Evolutionary conservation across 169 alveolate genomes (phyloP).

Genomic region (Eimeria sp.): DNA sequence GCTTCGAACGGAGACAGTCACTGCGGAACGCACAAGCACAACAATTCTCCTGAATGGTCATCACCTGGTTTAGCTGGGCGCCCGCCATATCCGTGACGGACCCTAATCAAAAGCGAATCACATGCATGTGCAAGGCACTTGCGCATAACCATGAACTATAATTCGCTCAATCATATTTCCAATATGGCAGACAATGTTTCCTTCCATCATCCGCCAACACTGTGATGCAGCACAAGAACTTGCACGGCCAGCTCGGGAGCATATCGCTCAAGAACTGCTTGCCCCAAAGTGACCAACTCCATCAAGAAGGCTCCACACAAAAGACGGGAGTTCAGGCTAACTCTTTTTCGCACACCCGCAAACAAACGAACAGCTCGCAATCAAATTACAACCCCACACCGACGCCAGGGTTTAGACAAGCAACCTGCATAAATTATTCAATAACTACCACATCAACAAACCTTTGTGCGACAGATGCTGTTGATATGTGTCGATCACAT

Average conservation of each 20-base stretch:
- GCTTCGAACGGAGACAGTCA: conserved; percentile 95
- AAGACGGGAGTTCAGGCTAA: background rate
- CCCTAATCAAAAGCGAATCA: background rate
- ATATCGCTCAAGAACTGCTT: background rate
- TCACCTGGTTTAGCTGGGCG: background rate
- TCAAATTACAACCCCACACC: background rate
- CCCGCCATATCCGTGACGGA: background rate
- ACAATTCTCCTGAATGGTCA: background rate
- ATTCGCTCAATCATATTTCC: background rate
- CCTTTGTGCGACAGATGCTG: background rate
- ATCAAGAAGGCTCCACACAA: background rate
- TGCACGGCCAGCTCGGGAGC: background rate
- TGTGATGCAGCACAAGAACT: background rate
- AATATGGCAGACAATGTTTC: background rate
- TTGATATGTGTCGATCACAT: background rate
- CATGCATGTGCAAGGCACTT: background rate
- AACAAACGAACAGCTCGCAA: background rate
- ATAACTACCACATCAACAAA: background rate
- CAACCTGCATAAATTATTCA: background rate
- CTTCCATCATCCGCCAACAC: background rate
- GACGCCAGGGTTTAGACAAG: too few relatives aligned
- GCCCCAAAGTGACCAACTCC: too few relatives aligned
- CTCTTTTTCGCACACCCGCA: background rate
- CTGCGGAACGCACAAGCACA: conserved; percentile 84
- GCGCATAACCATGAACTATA: background rate